Evolutionary conservation across 2,329 filamentous ascomycete genomes (phyloP), one percentile per base, ranked within the genome.

Genomic region (Cercospora sp.): DNA sequence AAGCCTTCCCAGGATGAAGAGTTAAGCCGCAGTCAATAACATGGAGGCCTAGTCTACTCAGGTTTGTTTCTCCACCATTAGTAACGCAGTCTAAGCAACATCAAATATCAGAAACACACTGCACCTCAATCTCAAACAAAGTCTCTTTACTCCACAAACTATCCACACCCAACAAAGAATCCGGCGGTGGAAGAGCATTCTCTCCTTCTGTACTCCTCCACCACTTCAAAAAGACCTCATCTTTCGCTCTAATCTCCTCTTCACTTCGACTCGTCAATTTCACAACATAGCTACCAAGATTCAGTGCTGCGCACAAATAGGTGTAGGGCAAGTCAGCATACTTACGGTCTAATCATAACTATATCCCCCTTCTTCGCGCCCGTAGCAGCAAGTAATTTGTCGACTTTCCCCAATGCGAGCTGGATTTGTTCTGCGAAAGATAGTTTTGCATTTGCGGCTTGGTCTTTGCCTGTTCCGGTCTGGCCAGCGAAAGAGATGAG

Each of bases 401-500:
- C 65, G 10, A 73, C 70, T 64, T 72, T 71, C 5, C 31, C 66
- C 8, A 72, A 65, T 0, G 71, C 71, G 3, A 58, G n/a, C 16
- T 60, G 59, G 12, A 72, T 63, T 60, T 73, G 71, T 2, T 68
- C 63, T 3, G 48, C 57, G n/a, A 71, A 65, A 20, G 68, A 65
- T 18, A 67, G 31, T 16, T 48, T 63, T n/a, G 57, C 33, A 23
- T 67, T 63, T 9, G 36, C 57, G 51, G 28, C 36, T 16, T 26
- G 31, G 28, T 64, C 60, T 23, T 42, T 23, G 2, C 60, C 55
- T 9, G 71, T 65, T 18, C 69, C 71, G 5, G 68, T 69, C 31
- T 73, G 71, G 5, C 71, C 71, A 6, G 71, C 71, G 65, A 73
- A 69, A 12, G 70, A 72, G 13, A 73, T 64, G 18, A 73, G 60